Evolutionary conservation across 495 filamentous ascomycete genomes (phyloP).

Genomic region (Niebla homalea): DNA sequence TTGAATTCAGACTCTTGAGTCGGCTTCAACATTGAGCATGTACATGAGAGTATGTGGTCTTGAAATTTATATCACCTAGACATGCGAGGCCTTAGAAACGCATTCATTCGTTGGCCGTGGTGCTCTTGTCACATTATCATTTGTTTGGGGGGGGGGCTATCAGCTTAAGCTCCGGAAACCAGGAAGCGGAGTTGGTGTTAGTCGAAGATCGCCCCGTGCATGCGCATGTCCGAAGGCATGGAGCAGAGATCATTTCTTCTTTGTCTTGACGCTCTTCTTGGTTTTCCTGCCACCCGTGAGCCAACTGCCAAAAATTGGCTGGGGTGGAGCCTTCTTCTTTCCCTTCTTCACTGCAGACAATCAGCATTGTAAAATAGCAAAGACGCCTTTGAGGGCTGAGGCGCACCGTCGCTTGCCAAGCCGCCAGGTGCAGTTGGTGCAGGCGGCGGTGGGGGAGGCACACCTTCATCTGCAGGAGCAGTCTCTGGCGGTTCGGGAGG

Average conservation of each 20-base stretch:
- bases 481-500: conserved; percentile 18
- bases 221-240: too few species aligned
- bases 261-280: conserved; percentile 9
- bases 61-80: too few species aligned
- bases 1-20: too few species aligned
- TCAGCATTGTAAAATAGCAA: not conserved
- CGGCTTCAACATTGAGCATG: too few species aligned
- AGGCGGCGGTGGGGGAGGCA: conserved; percentile 17
- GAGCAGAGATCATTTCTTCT: conserved; percentile 6
- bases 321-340: conserved; percentile 3
- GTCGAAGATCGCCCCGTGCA: too few species aligned
- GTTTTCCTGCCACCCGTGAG: conserved; percentile 6
- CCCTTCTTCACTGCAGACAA: conserved; percentile 7
- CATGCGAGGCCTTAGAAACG: too few species aligned
- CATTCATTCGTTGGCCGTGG: too few species aligned
- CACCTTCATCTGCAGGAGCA: conserved; percentile 14
- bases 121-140: too few species aligned
- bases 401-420: conserved; percentile 5
- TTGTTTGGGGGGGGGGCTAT: too few species aligned
- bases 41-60: too few species aligned
- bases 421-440: conserved; percentile 9
- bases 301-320: conserved; percentile 10
- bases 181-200: too few species aligned
- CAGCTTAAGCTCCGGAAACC: too few species aligned
- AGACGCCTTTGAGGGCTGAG: not conserved